Conservation (phyloP, 2,329 filamentous ascomycete species). For the Colletotrichum ledebouriae region DNA sequence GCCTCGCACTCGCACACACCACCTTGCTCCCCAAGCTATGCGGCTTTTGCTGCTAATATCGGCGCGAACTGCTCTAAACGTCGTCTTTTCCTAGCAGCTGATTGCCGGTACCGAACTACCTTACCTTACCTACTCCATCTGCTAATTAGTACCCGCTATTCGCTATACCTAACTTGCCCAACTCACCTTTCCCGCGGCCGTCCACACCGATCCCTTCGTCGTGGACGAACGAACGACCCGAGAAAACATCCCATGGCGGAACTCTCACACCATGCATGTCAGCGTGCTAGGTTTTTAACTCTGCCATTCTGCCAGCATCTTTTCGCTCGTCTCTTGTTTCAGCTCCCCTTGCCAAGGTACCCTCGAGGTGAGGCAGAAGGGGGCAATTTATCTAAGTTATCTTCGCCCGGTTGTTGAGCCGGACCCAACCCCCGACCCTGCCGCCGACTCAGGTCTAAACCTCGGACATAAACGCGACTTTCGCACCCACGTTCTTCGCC, state of each 20-base stretch:
- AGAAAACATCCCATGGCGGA: constrained; percentile 36
- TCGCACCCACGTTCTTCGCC: constrained; percentile 14
- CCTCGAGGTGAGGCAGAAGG: constrained; percentile 30
- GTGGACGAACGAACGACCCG: constrained; percentile 20
- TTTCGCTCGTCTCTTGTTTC: constrained; percentile 11
- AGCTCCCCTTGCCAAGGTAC: constrained; percentile 25
- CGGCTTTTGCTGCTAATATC: constrained; percentile 22
- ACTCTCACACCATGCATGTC: constrained; percentile 39
- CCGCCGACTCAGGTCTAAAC: constrained; percentile 30
- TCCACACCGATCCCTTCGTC: constrained; percentile 15
- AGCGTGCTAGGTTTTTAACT: constrained; percentile 34
- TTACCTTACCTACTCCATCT: constrained; percentile 6
- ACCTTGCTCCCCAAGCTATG: background rate
- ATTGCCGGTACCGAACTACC: constrained; percentile 33
- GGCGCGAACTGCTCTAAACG: constrained; percentile 22
- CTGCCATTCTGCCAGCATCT: constrained; percentile 30
- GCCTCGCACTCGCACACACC: constrained; percentile 31
- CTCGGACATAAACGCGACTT: constrained; percentile 32
- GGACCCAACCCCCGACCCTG: constrained; percentile 31
- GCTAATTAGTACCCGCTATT: constrained; percentile 23
- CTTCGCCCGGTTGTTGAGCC: constrained; percentile 30
- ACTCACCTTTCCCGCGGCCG: constrained; percentile 22
- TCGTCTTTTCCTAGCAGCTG: constrained; percentile 22
- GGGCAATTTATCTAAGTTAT: constrained; percentile 30
- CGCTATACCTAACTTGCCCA: constrained; percentile 15